These are phyloP conservation scores for Phytophthora hibernalis DNA, from an alignment of 352 stramenopile genomes.

Conservation along the genomic window DNA sequence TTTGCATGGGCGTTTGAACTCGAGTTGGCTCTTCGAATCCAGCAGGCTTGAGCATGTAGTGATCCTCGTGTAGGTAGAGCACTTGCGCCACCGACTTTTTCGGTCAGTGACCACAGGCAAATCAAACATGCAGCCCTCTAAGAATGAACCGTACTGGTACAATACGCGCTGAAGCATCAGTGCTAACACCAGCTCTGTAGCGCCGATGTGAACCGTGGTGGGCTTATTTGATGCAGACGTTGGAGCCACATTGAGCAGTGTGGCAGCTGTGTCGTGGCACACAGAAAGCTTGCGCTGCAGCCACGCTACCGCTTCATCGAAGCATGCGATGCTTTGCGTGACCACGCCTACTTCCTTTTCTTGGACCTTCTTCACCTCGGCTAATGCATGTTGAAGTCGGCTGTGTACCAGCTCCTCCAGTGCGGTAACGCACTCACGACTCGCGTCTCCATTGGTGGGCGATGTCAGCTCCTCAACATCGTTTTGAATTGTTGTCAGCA, in stretches of 20 bases:
- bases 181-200: slow-evolving; percentile 61
- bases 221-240: background rate
- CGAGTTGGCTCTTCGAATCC: background rate
- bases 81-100: slow-evolving; percentile 27
- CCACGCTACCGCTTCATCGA: slow-evolving; percentile 53
- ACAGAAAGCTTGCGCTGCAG: slow-evolving; percentile 46
- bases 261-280: slow-evolving; percentile 29
- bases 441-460: slow-evolving; percentile 21
- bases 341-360: slow-evolving; percentile 35
- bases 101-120: slow-evolving; percentile 14
- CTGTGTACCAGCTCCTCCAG: slow-evolving; percentile 44
- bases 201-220: slow-evolving; percentile 32
- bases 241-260: slow-evolving; percentile 25
- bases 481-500: slow-evolving; percentile 46
- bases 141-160: slow-evolving; percentile 30
- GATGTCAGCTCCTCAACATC: slow-evolving; percentile 36
- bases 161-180: slow-evolving; percentile 56
- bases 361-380: slow-evolving; percentile 16
- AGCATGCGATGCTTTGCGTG: slow-evolving; percentile 38
- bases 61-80: slow-evolving; percentile 39
- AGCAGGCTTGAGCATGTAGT: slow-evolving; percentile 44
- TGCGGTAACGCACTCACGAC: slow-evolving; percentile 32
- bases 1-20: background rate
- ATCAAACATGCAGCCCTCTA: slow-evolving; percentile 27
- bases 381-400: slow-evolving; percentile 29